A percentile compares a stretch with the other conserved stretches of the same genome.
phyloP scores from a whole-genome alignment of 352 stramenopile species.

The Pythium plurisporium region DNA sequence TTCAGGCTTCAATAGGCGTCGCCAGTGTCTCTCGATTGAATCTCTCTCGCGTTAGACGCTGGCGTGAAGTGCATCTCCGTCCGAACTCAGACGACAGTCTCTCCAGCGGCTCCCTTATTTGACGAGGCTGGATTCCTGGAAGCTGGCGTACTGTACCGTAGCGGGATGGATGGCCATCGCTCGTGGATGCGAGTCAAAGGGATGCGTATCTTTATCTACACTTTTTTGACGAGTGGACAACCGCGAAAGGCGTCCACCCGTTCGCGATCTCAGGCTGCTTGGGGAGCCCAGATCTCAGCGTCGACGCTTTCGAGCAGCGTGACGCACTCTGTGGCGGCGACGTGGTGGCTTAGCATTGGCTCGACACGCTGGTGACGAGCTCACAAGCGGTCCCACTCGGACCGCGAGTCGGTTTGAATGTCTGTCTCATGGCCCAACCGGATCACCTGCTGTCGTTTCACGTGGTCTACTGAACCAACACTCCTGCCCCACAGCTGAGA shows the following conservation, averaged over 20 bases:
- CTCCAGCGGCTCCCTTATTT: too few relatives aligned
- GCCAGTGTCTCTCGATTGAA: too few relatives aligned
- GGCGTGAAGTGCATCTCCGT: too few relatives aligned
- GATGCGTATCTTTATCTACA: conserved; percentile 4
- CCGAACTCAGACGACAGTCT: too few relatives aligned
- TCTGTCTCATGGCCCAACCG: conserved; percentile 3
- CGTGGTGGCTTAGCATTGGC: conserved; percentile 6
- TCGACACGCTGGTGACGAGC: background rate
- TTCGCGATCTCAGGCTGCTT: conserved; percentile 11
- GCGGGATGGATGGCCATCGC: too few relatives aligned
- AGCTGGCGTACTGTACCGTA: too few relatives aligned
- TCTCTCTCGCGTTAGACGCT: too few relatives aligned
- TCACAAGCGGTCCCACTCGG: too few relatives aligned
- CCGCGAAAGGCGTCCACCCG: background rate
- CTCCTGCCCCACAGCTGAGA: background rate
- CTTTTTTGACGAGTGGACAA: background rate
- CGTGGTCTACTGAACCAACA: conserved; percentile 10
- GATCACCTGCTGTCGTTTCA: conserved; percentile 1
- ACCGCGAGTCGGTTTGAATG: background rate
- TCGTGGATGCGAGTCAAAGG: too few relatives aligned
- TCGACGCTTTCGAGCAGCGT: background rate
- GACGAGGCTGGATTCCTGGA: too few relatives aligned
- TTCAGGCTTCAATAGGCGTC: too few relatives aligned
- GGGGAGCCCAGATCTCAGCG: background rate
- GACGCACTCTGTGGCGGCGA: background rate